Evolutionary conservation across 2,329 filamentous ascomycete genomes (phyloP), one percentile per base, ranked within the genome.

Genomic region (Sporothrix brunneoviolacea): DNA sequence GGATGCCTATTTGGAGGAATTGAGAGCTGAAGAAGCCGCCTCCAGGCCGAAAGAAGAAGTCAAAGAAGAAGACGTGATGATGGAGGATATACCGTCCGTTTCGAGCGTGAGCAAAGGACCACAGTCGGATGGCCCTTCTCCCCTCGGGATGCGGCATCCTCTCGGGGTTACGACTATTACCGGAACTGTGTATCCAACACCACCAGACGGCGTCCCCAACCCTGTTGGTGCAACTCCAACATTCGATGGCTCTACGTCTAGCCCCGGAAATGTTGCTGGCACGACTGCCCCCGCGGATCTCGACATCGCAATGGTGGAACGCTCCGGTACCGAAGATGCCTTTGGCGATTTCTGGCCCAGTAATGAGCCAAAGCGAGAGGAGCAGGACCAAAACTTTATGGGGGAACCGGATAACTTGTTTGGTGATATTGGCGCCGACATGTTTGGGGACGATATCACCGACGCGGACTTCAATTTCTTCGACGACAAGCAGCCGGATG

Each of bases 381-480:
- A 71, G 8, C 64, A 61, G 7, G 67, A 70, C 18, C 62, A 64
- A 40, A 69, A 70, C 27, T 69, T 74, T 5, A 63, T 65, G 28
- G 76, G 76, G 21, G 70, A 74, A 8, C 51, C 56, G 0, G 78
- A 79, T 27, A 74, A 84, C 58, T 69, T 88, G 5, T 87, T 88
- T 60, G 83, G 77, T 18, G 84, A 87, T 49, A 73, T 86, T 57
- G 82, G 82, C 12, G 79, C 77, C 8, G 83, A 88, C 57, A 78
- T 84, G 57, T 88, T 88, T 65, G 82, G 76, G n/a, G 79, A 82
- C n/a, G 79, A 82, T 57, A 75, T 91, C n/a, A 90, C 84, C 1
- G 88, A 93, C 58, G 86, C 82, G 6, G 88, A 93, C 61, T 91
- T 91, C 63, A 88, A 79, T 62, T 91, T 91, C 64, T 91, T 91